phyloP scores from a whole-genome alignment of 768 basidiomycete species.

The Mycena galopus region DNA sequence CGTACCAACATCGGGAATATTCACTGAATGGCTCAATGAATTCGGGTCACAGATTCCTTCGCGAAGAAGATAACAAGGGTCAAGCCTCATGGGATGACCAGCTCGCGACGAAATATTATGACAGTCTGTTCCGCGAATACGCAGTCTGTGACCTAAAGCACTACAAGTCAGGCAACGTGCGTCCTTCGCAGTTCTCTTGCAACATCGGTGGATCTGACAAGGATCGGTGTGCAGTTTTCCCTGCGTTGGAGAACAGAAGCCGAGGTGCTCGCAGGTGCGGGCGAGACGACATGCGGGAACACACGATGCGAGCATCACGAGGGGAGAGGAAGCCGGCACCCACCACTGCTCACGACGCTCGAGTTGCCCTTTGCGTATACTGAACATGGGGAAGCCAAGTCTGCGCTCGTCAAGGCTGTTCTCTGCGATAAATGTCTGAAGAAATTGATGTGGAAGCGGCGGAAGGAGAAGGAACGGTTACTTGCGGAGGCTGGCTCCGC shows the following conservation, averaged over 20 bases:
- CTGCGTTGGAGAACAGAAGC: conserved; percentile 94
- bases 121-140: conserved; percentile 90
- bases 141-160: conserved; percentile 95
- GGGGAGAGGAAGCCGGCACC: conserved; percentile 23
- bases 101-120: conserved; percentile 91
- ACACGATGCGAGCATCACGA: conserved; percentile 83
- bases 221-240: conserved; percentile 68
- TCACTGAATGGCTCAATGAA: background rate
- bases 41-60: conserved; percentile 71
- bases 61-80: conserved; percentile 67
- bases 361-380: conserved; percentile 93
- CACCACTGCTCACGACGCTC: conserved; percentile 71
- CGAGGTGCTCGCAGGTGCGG: conserved; percentile 88
- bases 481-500: conserved; percentile 3
- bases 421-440: conserved; percentile 82
- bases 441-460: conserved; percentile 90
- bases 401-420: conserved; percentile 92
- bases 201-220: background rate
- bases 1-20: conserved; percentile 7
- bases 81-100: conserved; percentile 82
- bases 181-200: conserved; percentile 39
- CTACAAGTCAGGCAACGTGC: conserved; percentile 91
- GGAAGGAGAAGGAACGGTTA: conserved; percentile 66
- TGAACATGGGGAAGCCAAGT: conserved; percentile 81
- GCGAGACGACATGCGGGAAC: conserved; percentile 91